A percentile compares a stretch with the other conserved stretches of the same genome.
These are phyloP conservation scores for Penicillium griseofulvum DNA, from an alignment of 2,329 filamentous ascomycete genomes.

Conservation along the genomic window DNA sequence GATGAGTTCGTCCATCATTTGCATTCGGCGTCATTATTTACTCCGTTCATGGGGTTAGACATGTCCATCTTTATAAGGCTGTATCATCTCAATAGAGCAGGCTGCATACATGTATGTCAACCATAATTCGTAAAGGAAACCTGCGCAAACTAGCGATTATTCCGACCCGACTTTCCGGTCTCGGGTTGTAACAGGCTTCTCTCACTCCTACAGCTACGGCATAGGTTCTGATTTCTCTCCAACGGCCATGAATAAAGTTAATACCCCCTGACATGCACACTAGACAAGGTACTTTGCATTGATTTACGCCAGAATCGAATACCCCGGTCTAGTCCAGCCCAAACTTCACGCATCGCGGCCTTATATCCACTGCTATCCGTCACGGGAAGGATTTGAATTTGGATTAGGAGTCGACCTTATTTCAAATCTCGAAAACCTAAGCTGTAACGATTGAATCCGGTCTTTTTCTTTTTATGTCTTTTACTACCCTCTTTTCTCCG, in stretches of 20 bases:
- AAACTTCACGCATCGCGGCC: neutral
- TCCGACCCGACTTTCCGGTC: conserved; percentile 9
- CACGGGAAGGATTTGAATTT: neutral
- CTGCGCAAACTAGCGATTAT: neutral
- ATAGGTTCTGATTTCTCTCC: neutral
- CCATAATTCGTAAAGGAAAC: neutral
- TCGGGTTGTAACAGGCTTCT: neutral
- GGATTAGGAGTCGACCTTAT: neutral
- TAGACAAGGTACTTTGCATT: neutral
- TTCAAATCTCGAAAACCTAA: neutral
- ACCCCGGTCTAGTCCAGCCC: neutral
- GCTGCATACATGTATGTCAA: neutral
- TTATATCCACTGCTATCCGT: neutral
- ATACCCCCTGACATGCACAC: neutral
- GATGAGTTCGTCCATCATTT: neutral
- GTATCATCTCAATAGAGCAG: neutral
- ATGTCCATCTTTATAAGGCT: neutral
- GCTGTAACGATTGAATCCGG: neutral
- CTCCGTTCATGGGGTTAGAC: neutral
- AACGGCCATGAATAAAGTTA: neutral
- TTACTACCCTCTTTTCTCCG: neutral
- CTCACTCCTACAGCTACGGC: neutral
- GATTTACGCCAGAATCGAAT: neutral
- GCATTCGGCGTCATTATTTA: neutral
- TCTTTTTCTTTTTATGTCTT: too few relatives aligned